Evolutionary conservation across 192 early-diverging fungal species (phyloP).

Genomic region (Geranomyces michiganensis): DNA sequence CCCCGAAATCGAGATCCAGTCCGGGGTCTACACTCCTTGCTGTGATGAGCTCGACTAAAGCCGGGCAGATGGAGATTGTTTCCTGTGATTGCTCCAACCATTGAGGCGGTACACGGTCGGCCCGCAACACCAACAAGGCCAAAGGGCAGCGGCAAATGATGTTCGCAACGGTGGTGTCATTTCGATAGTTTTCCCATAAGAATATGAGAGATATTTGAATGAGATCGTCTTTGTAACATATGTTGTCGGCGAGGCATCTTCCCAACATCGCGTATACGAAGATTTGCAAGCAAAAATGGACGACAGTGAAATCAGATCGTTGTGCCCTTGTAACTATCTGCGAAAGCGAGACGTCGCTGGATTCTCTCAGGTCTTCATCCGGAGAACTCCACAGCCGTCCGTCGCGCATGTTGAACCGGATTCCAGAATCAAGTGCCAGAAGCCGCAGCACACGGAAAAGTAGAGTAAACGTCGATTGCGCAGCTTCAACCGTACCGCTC

Average conservation of each 20-base stretch:
- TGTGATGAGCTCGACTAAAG: background rate
- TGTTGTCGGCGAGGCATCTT: too few species aligned
- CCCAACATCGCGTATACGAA: background rate
- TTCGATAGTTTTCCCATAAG: constrained; percentile 4
- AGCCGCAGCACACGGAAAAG: constrained; percentile 7
- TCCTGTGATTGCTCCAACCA: background rate
- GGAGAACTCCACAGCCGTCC: constrained; percentile 1
- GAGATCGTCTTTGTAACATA: background rate
- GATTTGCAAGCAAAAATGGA: constrained; percentile 10
- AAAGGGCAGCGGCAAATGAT: constrained; percentile 10
- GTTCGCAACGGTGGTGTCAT: constrained; percentile 5
- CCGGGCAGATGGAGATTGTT: background rate
- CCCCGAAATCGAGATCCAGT: background rate
- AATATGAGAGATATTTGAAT: constrained; percentile 8
- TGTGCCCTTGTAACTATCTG: background rate
- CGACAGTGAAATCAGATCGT: constrained; percentile 1
- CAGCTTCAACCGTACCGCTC: background rate
- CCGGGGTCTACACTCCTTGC: background rate
- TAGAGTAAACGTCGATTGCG: background rate
- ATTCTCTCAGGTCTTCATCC: background rate
- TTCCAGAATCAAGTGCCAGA: constrained; percentile 3
- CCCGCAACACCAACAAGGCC: background rate
- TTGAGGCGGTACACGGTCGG: background rate
- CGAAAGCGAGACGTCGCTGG: too few species aligned
- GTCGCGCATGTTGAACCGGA: constrained; percentile 27